These are phyloP conservation scores for Monosporozyma aerobia DNA, from an alignment of 805 yeast species.

Conservation along the genomic window DNA sequence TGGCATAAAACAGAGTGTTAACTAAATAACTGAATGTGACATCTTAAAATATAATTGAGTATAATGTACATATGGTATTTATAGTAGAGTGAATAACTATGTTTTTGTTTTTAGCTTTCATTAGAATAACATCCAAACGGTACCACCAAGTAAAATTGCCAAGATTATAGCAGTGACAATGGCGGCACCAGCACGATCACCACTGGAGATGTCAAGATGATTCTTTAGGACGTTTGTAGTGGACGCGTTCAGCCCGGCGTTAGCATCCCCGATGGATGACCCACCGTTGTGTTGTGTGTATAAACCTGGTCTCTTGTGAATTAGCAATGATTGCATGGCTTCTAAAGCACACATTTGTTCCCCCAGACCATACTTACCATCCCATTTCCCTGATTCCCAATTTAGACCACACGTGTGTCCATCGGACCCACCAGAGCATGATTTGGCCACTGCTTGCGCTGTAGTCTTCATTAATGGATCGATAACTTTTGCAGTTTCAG, in stretches of 20 bases:
- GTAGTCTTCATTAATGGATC: constrained; percentile 36
- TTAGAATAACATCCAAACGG: constrained; percentile 69
- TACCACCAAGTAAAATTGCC: constrained; percentile 50
- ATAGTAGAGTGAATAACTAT: background rate
- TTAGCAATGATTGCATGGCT: constrained; percentile 42
- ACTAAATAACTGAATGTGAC: background rate
- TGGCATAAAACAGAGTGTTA: background rate
- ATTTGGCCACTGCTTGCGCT: constrained; percentile 58
- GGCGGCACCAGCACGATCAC: constrained; percentile 86
- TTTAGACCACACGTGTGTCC: constrained; percentile 67
- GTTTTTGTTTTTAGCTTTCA: too few species aligned
- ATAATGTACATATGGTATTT: background rate
- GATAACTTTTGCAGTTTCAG: constrained; percentile 38
- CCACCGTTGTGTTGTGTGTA: constrained; percentile 47
- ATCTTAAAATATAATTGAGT: background rate
- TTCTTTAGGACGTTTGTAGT: constrained; percentile 31
- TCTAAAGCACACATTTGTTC: constrained; percentile 74
- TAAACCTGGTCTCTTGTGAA: constrained; percentile 41
- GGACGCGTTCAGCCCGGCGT: constrained; percentile 39
- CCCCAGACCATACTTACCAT: constrained; percentile 62
- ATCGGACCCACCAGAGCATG: constrained; percentile 69
- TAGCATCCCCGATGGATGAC: constrained; percentile 44
- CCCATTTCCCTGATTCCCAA: constrained; percentile 55
- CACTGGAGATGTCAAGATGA: constrained; percentile 40
- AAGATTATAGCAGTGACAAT: constrained; percentile 70